Base-by-base conservation (phyloP, 2,329 filamentous ascomycete species). In the Cytospora paraplurivora region DNA sequence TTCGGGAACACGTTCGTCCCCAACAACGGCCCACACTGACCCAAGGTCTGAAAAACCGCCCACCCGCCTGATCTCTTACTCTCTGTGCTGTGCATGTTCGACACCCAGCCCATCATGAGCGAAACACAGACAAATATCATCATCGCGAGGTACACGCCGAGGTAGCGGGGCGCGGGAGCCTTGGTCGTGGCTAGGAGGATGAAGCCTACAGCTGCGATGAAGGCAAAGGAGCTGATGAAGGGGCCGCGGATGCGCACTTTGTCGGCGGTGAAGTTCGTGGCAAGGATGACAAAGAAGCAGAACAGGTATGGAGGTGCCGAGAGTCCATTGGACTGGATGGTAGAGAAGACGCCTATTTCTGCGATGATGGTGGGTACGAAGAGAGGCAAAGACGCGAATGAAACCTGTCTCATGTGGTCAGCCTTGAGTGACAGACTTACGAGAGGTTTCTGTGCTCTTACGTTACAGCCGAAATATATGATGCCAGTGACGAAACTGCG, bases 381-480 rank as follows among this genome's bases (percentile, higher is more conserved):
- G 4, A 74, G 65, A 6, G 73, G 71, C 1, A 75, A 65, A 17
- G 71, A 71, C 19, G 71, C 72, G 55, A 72, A 73, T 38, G 70
- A 72, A 59, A 74, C 59, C 59, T 62, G 15, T 56, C 11, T 17
- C 10, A 33, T 10, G 15, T 51, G 34, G 27, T 57, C 47, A 62
- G 44, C 44, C 44, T 12, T 3, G n/a, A 21, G 17, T 5, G 1
- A 8, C 8, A n/a, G 44, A 12, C 7, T 47, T 21, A 19, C n/a
- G 4, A 19, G 44, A 12, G n/a, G 1, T 1, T 8, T 7, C 5
- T 32, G n/a, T 2, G 7, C 35, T 15, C 59, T 57, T 44, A 62
- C 72, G 33, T 74, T 74, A 59, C 69, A 70, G 41, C 69, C 67
- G 41, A 74, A 74, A 56, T 72, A 69, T 62, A 70, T 90, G 84